These are phyloP conservation scores for Sparassis latifolia DNA, from an alignment of 1,284 basidiomycete species.

Conservation along the genomic window DNA sequence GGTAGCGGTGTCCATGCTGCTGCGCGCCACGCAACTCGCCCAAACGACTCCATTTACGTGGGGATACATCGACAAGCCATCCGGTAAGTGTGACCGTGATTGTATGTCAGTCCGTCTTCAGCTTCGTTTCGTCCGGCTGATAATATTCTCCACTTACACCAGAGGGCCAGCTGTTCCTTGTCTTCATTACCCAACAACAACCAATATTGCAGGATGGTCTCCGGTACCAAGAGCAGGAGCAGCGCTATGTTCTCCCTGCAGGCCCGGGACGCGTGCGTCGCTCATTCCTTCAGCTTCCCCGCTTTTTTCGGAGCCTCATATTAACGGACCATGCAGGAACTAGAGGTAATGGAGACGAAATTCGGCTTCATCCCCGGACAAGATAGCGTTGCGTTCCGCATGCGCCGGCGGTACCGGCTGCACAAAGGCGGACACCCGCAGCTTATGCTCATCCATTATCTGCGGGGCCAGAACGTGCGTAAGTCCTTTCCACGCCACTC, in stretches of 20 bases:
- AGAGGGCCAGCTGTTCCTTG: constrained; percentile 62
- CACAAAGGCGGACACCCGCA: constrained; percentile 63
- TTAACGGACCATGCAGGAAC: constrained; percentile 39
- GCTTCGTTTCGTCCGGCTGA: not conserved
- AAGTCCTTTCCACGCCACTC: constrained; percentile 24
- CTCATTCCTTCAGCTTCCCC: not conserved
- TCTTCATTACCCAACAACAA: constrained; percentile 49
- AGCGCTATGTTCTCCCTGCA: constrained; percentile 45
- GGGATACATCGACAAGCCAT: constrained; percentile 68
- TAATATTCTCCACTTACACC: not conserved
- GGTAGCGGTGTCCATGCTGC: constrained; percentile 51
- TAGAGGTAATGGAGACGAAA: constrained; percentile 67
- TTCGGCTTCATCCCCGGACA: constrained; percentile 66
- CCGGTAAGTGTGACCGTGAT: constrained; percentile 36
- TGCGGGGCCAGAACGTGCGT: constrained; percentile 54
- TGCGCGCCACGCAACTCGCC: constrained; percentile 49
- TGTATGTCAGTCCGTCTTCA: not conserved
- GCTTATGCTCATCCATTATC: constrained; percentile 67
- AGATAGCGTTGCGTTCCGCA: constrained; percentile 55
- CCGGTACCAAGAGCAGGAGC: constrained; percentile 64
- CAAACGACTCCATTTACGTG: constrained; percentile 56
- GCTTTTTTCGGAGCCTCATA: not conserved
- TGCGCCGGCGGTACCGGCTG: constrained; percentile 64
- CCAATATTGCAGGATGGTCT: constrained; percentile 67
- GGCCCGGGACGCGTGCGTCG: constrained; percentile 42